Evolutionary conservation across 768 basidiomycete genomes (phyloP), one percentile per base, ranked within the genome.

Genomic region (Calocybe gangraenosa): DNA sequence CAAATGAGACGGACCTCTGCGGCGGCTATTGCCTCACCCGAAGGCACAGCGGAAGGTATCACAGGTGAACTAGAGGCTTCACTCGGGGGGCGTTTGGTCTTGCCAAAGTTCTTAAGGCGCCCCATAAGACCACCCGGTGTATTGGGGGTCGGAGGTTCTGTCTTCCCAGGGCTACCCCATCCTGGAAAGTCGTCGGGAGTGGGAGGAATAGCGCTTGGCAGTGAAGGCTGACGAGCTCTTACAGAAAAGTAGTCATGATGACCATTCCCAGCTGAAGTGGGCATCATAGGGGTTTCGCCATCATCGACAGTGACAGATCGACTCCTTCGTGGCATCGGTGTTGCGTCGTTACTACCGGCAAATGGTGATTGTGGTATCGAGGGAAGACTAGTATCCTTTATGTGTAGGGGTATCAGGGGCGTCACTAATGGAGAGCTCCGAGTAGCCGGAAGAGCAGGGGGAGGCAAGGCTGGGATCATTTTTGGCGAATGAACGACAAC

Each of bases 91-190:
- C 69, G 59, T 53, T 66, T 69, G 10, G 38, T 75, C 63, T 84
- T 87, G 7, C 84, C 85, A 50, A 93, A 78, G 42, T 68, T 82
- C 61, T 83, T 88, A 47, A 93, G 63, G 50, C 86, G 77, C 0
- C 90, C 87, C 76, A 94, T 93, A 43, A 93, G 63, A 1, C 86
- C 76, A 18, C 71, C 63, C 3, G 84, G 79, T 3, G 76, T 79
- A 43, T 55, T 69, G 0, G 79, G 75, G 2, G 72, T 76, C 20
- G 68, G 61, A 5, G 69, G 61, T 10, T 71, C 69, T 28, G 62
- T 46, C 40, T 58, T 59, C 6, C 58, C 63, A 21, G 65, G 64
- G 4, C 65, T 64, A 6, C 57, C 40, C 62, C 69, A 75, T 47
- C 72, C 71, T 44, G 79, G 76, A 25, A 81, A 76, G 14, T 82